Evolutionary conservation across 2,329 filamentous ascomycete species (phyloP).

Genomic region (Colletotrichum theobromicola): DNA sequence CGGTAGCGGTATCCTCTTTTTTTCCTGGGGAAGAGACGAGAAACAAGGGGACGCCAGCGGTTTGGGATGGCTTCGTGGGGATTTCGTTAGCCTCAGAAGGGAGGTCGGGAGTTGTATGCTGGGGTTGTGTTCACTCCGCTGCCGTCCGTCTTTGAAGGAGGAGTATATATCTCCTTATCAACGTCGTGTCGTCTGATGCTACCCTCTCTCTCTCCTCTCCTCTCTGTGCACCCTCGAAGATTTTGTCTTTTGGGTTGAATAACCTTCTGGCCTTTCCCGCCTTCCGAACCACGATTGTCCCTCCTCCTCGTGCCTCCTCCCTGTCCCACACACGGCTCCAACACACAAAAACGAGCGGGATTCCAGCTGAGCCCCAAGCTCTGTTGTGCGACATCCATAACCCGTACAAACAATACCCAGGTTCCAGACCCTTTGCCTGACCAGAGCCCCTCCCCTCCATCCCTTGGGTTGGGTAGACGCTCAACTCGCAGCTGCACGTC

Average conservation of each 20-base stretch:
- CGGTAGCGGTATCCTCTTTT: not conserved
- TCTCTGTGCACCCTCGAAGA: not conserved
- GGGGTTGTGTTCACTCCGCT: not conserved
- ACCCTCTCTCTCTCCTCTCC: not conserved
- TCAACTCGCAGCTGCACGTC: not conserved
- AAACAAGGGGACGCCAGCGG: not conserved
- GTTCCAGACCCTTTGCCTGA: not conserved
- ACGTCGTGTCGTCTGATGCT: conserved; percentile 5
- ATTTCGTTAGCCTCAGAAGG: not conserved
- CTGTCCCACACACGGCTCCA: not conserved
- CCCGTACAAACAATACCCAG: not conserved
- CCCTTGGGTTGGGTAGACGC: not conserved
- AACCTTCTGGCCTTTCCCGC: not conserved
- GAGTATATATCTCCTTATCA: not conserved
- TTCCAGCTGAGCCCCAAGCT: not conserved
- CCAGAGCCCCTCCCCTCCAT: not conserved
- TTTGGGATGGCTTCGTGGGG: conserved; percentile 7
- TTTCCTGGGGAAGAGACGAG: conserved; percentile 11
- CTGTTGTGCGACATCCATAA: not conserved
- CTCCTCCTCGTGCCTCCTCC: not conserved
- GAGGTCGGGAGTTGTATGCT: not conserved
- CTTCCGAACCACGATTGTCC: not conserved
- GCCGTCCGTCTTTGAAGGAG: not conserved
- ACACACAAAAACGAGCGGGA: not conserved
- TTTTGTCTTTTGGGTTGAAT: not conserved